A percentile compares a stretch with the other conserved stretches of the same genome.
phyloP scores from a whole-genome alignment of 1,284 basidiomycete genomes.

The Heterobasidion parviporum region DNA sequence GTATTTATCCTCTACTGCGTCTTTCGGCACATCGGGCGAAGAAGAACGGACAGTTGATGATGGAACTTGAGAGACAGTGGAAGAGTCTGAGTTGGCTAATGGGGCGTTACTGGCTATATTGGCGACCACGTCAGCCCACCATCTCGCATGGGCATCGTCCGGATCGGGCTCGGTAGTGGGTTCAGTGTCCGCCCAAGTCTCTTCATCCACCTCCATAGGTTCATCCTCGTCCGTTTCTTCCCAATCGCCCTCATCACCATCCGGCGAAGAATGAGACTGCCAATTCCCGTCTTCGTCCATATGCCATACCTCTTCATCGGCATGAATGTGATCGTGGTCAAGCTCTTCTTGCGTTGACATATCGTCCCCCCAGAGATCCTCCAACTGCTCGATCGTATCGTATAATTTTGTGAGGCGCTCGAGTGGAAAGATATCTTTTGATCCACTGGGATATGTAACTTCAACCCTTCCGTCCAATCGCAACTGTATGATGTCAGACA shows the following conservation, averaged over 20 bases:
- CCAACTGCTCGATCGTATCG: slow-evolving; percentile 70
- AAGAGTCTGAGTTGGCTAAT: slow-evolving; percentile 8
- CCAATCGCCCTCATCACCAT: slow-evolving; percentile 14
- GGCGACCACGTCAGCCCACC: slow-evolving; percentile 11
- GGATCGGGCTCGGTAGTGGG: slow-evolving; percentile 3
- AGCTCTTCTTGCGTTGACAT: slow-evolving; percentile 25
- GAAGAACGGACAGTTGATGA: slow-evolving; percentile 14
- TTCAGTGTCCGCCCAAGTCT: slow-evolving; percentile 9
- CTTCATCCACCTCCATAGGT: slow-evolving; percentile 22
- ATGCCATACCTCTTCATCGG: slow-evolving; percentile 38
- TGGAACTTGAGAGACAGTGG: slow-evolving; percentile 9
- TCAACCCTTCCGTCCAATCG: slow-evolving; percentile 60
- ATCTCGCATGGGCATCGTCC: slow-evolving; percentile 12
- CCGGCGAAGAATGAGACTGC: slow-evolving; percentile 14
- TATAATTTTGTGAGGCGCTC: slow-evolving; percentile 63
- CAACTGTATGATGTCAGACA: slow-evolving; percentile 35
- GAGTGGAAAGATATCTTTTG: slow-evolving; percentile 42
- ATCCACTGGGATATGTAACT: slow-evolving; percentile 52
- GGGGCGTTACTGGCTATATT: slow-evolving; percentile 1
- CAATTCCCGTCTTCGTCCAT: slow-evolving; percentile 31
- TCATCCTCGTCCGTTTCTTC: slow-evolving; percentile 15
- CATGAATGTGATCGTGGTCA: slow-evolving; percentile 24
- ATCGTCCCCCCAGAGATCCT: slow-evolving; percentile 59
- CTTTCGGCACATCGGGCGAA: slow-evolving; percentile 20
- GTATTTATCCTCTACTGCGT: slow-evolving; percentile 17